Evolutionary conservation across 1,139 yeast genomes (phyloP), one percentile per base, ranked within the genome.

Genomic region (Entelexis paramagnoliae): DNA sequence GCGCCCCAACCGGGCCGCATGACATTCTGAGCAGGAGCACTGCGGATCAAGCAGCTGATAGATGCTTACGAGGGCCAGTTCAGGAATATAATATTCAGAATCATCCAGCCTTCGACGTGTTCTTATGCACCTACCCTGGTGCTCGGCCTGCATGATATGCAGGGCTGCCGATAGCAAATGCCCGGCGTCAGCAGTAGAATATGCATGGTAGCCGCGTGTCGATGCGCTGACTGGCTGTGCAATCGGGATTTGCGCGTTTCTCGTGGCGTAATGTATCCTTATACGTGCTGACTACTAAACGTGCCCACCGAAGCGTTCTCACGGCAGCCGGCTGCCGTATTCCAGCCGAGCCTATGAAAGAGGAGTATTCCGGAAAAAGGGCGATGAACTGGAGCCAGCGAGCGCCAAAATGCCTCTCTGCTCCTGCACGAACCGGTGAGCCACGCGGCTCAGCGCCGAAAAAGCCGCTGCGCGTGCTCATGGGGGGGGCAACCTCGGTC

Each of bases 161-260:
- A 41, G 45, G 45, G 34, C 14, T 17, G 34, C 34, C 34, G 45
- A 41, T 41, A 41, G 45, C 33, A 41, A 41, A n/a, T 41, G 24
- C 34, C 45, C 45, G 29, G 35, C 45, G 45, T 29, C 26, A 5
- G 29, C 41, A 17, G 28, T 17, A 36, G 29, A 22, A 20, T 36
- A 26, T 14, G 32, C 32, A 22, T n/a, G 19, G 14, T 13, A n/a
- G 11, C 20, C 32, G 42, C 32, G 13, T 39, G 19, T 16, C 32
- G 32, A 26, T 16, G 42, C 20, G 42, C 42, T 39, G 29, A 39
- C 42, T 39, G 42, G 19, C 42, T 39, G 32, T 16, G 20, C 20
- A 39, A 24, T 24, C 32, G 30, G 20, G 16, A 36, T 14, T 11
- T 36, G 6, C 28, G 41, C 43, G 32, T 40, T 26, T 9, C 33